Base-by-base conservation (phyloP, 2,329 filamentous ascomycete species). In the Neofusicoccum sp. region DNA sequence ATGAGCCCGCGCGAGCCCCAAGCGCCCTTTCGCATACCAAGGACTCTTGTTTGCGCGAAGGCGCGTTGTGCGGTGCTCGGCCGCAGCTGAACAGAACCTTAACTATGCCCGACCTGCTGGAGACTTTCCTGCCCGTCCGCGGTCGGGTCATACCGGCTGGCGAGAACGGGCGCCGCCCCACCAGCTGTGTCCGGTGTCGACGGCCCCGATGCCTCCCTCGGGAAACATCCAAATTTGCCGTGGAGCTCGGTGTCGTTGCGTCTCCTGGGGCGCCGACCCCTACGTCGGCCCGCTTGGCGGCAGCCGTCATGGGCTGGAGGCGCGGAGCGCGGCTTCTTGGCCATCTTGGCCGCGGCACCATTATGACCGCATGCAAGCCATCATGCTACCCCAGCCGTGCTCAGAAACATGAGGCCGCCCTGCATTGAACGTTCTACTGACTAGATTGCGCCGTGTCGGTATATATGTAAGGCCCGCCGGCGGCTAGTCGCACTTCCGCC, bases 311-410 rank as follows among this genome's bases (percentile, higher is more conserved):
- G 48, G 60, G 49, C 61, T 47, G 39, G n/a, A 31, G 31, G 14
- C 31, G 37, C 16, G 41, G 48, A 56, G 50, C 61, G 43, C 16
- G 61, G 8, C 61, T 3, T 45, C 61, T 62, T 62, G 61, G 61
- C 50, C 50, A 1, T 33, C 61, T 62, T 62, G 61, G 61, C 61
- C 31, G 36, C 41, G 47, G 33, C 37, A 36, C 47, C 48, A 33
- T 14, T 33, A 47, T 37, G 54, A 54, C 49, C 29, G 48, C 16
- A 54, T 47, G 59, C 48, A 50, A 45, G 37, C 48, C 59, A 45
- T 43, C 41, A 44, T 54, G 7, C 48, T 52, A 62, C 59, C 48
- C 59, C 48, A 54, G 41, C 59, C 59, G 49, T 62, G 48, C 47
- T n/a, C n/a, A 31, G 28, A 14, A 31, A 33, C 37, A 52, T 16